phyloP scores from a whole-genome alignment of 345 rosid species.

The Gossypium anomalum region DNA sequence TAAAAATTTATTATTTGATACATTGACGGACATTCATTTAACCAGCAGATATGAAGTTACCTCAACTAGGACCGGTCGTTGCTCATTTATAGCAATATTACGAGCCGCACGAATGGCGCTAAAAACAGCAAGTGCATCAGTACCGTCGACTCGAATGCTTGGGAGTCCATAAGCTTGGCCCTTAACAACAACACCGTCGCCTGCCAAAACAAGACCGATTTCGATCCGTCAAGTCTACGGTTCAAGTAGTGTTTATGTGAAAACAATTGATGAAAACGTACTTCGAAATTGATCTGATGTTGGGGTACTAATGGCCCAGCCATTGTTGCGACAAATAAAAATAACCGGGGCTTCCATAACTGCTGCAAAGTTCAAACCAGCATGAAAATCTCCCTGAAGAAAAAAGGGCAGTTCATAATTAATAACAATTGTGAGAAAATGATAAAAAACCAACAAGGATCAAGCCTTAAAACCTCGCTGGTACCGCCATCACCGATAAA shows the following conservation, averaged over 20 bases:
- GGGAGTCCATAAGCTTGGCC: conserved; percentile 73
- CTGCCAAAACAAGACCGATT: conserved; percentile 24
- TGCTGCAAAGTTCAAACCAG: conserved; percentile 83
- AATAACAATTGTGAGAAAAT: not conserved
- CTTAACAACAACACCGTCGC: conserved; percentile 76
- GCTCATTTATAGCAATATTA: conserved; percentile 53
- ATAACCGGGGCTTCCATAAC: conserved; percentile 70
- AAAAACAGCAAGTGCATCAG: conserved; percentile 76
- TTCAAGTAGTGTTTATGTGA: not conserved
- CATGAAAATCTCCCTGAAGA: conserved; percentile 81
- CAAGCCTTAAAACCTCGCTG: conserved; percentile 52
- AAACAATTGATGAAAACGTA: conserved; percentile 20
- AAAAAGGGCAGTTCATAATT: not conserved
- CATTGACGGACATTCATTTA: not conserved
- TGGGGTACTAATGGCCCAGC: conserved; percentile 87
- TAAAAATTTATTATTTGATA: not conserved
- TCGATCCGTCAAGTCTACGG: not conserved
- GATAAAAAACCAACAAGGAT: not conserved
- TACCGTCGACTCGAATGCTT: conserved; percentile 84
- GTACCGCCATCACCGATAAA: conserved; percentile 73
- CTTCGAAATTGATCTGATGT: conserved; percentile 72
- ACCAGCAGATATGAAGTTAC: conserved; percentile 19
- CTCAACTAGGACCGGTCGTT: conserved; percentile 67
- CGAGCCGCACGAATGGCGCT: conserved; percentile 56
- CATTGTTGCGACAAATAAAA: conserved; percentile 77